Base-by-base conservation (phyloP, 2,329 filamentous ascomycete genomes). In the Cytospora schulzeri region DNA sequence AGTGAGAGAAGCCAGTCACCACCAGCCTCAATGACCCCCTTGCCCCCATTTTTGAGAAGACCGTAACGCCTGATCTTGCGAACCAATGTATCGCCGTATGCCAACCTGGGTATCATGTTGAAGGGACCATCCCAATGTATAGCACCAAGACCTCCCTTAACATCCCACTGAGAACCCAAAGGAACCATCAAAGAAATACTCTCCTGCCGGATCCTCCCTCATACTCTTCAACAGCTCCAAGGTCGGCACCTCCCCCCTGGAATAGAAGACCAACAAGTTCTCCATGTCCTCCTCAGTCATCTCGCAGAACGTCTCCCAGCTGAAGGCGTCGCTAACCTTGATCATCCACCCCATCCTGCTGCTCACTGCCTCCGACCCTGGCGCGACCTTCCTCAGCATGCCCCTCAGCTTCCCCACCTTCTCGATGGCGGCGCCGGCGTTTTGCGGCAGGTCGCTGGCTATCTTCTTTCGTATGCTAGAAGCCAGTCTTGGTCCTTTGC, bases 311-410 rank as follows among this genome's bases (percentile, higher is more conserved):
- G 97, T 91, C 67, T 96, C 89, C 75, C 96, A 86, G 60, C 84
- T 88, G 82, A 94, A 97, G 41, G 88, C 83, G 70, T 97, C 92
- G 78, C 93, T 97, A 41, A 98, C 91, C 68, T 87, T 89, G 56
- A 88, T 92, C 91, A 98, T 98, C 93, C 91, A 98, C 69, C 88
- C 85, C 94, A 98, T 98, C 66, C 94, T 83, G 80, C 93, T 96
- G 1, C 91, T 88, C 0, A 93, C 90, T 64, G 96, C 90, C 60
- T 90, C 88, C 2, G 81, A 76, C 11, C 81, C 81, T 0, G 94
- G 92, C 4, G 91, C 93, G 33, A 93, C 77, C 73, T 88, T 87
- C 65, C 95, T 85, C 72, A 99, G 78, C 80, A 90, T 94, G 74
- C 85, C 86, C 69, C 95, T 85, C 72, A 99, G 78, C 72, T 85